phyloP scores from a whole-genome alignment of 2,329 filamentous ascomycete genomes.

The Aspergillus chevalieri region DNA sequence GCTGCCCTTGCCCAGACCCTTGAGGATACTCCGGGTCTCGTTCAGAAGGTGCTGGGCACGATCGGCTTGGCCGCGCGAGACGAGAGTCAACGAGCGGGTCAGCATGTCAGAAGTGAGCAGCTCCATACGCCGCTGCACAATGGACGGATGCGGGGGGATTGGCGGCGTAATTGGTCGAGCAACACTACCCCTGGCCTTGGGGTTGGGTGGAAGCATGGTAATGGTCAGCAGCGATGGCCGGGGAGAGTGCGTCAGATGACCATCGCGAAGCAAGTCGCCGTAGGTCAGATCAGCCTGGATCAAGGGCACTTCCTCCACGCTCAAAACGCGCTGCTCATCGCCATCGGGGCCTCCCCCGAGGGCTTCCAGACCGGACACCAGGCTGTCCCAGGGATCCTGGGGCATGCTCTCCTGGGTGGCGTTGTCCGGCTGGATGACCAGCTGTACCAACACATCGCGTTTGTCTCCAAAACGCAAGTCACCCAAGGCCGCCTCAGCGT shows the following conservation, averaged over 20 bases:
- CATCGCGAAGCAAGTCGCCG: constrained; percentile 87
- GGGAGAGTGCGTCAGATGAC: constrained; percentile 75
- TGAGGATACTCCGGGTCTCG: constrained; percentile 90
- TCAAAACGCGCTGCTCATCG: constrained; percentile 74
- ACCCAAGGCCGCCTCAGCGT: constrained; percentile 86
- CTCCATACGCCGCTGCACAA: constrained; percentile 96
- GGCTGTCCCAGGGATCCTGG: constrained; percentile 94
- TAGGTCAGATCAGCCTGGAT: constrained; percentile 92
- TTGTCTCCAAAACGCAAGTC: constrained; percentile 96
- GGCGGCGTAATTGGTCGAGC: constrained; percentile 58
- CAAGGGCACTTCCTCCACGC: constrained; percentile 88
- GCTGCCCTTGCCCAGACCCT: constrained; percentile 90
- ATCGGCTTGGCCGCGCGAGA: constrained; percentile 87
- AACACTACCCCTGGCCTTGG: constrained; percentile 53
- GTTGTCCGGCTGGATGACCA: constrained; percentile 85
- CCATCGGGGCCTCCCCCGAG: constrained; percentile 80
- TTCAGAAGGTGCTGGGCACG: constrained; percentile 85
- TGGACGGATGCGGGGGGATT: constrained; percentile 89
- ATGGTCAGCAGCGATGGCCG: constrained; percentile 88
- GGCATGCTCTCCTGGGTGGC: constrained; percentile 75
- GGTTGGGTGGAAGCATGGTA: constrained; percentile 73
- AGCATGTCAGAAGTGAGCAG: constrained; percentile 97
- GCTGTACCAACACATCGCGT: constrained; percentile 84
- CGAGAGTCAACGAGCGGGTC: constrained; percentile 80
- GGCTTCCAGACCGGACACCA: constrained; percentile 90